A percentile compares a stretch with the other conserved stretches of the same genome.
Evolutionary conservation across 495 filamentous ascomycete species (phyloP).

Genomic region (Achaetomiella virescens): DNA sequence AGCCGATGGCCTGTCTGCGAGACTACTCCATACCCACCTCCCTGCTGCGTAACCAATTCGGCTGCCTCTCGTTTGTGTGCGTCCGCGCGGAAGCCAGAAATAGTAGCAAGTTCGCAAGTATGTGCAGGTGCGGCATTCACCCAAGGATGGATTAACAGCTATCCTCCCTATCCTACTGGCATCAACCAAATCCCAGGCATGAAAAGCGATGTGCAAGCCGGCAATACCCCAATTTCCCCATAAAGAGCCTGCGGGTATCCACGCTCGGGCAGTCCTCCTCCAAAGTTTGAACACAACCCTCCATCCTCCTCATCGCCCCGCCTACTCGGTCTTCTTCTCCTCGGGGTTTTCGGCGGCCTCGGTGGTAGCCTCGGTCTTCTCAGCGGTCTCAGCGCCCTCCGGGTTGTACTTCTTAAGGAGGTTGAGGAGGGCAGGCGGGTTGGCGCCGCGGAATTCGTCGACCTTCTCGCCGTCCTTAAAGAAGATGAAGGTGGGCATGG

Average conservation of each 20-base stretch:
- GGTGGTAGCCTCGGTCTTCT: neutral
- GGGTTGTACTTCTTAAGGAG: slow-evolving; percentile 18
- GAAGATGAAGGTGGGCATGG: slow-evolving; percentile 91
- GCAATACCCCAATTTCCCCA: neutral
- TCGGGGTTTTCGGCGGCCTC: neutral
- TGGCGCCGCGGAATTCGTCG: slow-evolving; percentile 75
- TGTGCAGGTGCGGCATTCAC: too few species aligned
- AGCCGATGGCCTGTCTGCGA: too few species aligned
- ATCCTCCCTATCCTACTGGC: neutral
- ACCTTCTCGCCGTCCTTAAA: slow-evolving; percentile 67
- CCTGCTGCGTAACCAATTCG: too few species aligned
- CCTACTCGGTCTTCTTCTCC: neutral
- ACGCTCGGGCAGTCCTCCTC: neutral
- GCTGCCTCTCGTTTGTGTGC: too few species aligned
- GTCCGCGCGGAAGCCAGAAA: too few species aligned
- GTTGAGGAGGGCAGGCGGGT: slow-evolving; percentile 40
- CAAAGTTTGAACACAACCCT: too few species aligned
- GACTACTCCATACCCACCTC: neutral
- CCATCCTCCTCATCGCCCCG: neutral
- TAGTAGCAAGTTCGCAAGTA: too few species aligned
- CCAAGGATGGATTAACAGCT: too few species aligned
- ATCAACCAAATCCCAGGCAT: neutral
- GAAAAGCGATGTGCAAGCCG: neutral
- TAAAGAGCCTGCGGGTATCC: neutral
- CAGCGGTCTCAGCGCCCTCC: neutral